Conservation (phyloP, 176 grass and related monocot species). For the Eleusine coracana region DNA sequence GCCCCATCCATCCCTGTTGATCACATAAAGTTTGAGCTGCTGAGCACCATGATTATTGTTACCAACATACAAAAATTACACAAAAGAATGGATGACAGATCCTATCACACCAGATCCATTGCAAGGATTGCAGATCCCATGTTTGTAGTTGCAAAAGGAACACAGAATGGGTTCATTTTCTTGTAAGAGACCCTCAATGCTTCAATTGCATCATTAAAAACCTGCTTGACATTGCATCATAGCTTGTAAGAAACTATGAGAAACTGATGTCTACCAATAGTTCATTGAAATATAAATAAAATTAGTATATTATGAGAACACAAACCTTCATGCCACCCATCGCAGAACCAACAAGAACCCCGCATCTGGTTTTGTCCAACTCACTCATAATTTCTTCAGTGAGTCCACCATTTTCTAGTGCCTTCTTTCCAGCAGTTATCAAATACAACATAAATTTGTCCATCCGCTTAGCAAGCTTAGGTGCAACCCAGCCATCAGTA, state of each 20-base stretch:
- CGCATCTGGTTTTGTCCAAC: conserved; percentile 92
- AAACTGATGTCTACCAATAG: background rate
- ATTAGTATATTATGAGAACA: conserved; percentile 3
- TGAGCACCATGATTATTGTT: background rate
- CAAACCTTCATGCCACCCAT: conserved; percentile 98
- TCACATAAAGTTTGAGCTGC: conserved; percentile 35
- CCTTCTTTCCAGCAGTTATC: conserved; percentile 96
- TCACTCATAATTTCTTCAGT: conserved; percentile 83
- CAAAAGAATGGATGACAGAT: conserved; percentile 25
- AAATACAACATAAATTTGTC: conserved; percentile 99
- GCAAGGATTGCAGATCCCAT: conserved; percentile 99
- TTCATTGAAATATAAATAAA: conserved; percentile 22
- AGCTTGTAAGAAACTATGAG: conserved; percentile 24
- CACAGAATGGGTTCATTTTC: conserved; percentile 99
- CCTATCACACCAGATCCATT: conserved; percentile 87
- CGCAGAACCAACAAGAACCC: conserved; percentile 95
- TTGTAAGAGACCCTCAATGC: conserved; percentile 96
- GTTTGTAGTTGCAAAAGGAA: conserved; percentile 98
- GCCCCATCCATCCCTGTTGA: conserved; percentile 94
- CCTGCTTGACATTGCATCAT: conserved; percentile 54
- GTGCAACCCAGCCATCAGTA: conserved; percentile 81
- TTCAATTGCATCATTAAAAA: conserved; percentile 98
- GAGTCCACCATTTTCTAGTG: conserved; percentile 83
- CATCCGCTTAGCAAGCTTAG: conserved; percentile 90
- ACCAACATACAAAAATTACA: background rate